A percentile compares a stretch with the other conserved stretches of the same genome.
Evolutionary conservation across 768 basidiomycete species (phyloP).

Genomic region (Russula sp.): DNA sequence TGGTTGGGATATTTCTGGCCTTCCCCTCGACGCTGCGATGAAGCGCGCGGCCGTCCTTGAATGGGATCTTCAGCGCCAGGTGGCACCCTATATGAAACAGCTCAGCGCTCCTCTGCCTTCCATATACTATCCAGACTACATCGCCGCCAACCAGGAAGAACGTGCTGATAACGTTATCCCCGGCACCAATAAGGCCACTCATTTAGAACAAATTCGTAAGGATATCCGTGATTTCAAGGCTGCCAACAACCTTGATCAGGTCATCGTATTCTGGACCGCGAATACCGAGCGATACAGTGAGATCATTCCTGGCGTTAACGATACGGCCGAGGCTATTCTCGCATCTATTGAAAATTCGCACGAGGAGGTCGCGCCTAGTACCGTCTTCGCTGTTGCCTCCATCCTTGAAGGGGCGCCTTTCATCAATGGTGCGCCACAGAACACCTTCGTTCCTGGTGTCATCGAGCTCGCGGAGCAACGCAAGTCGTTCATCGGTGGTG

Average conservation of each 20-base stretch:
- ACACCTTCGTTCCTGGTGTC: constrained; percentile 96
- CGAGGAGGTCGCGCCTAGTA: constrained; percentile 93
- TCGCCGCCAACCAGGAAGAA: constrained; percentile 95
- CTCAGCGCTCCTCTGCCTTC: constrained; percentile 85
- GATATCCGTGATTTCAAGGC: constrained; percentile 94
- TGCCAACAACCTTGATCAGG: constrained; percentile 76
- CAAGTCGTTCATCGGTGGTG: constrained; percentile 92
- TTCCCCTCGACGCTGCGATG: constrained; percentile 89
- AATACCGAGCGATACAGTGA: constrained; percentile 98
- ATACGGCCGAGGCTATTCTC: constrained; percentile 87
- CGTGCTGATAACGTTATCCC: constrained; percentile 93
- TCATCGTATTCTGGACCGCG: constrained; percentile 97
- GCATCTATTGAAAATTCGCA: constrained; percentile 79
- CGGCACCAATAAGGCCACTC: constrained; percentile 81
- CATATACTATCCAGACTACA: constrained; percentile 97
- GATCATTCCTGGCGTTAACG: constrained; percentile 91
- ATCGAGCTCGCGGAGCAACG: constrained; percentile 88
- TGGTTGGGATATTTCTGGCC: constrained; percentile 95
- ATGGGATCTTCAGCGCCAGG: constrained; percentile 95
- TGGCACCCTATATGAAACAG: constrained; percentile 78
- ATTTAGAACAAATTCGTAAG: constrained; percentile 87
- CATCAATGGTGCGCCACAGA: constrained; percentile 97
- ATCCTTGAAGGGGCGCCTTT: constrained; percentile 95
- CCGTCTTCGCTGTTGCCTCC: constrained; percentile 90
- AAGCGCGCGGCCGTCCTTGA: constrained; percentile 88